These are phyloP conservation scores for Phyllosticta citribraziliensis DNA, from an alignment of 2,329 filamentous ascomycete species.

Conservation along the genomic window DNA sequence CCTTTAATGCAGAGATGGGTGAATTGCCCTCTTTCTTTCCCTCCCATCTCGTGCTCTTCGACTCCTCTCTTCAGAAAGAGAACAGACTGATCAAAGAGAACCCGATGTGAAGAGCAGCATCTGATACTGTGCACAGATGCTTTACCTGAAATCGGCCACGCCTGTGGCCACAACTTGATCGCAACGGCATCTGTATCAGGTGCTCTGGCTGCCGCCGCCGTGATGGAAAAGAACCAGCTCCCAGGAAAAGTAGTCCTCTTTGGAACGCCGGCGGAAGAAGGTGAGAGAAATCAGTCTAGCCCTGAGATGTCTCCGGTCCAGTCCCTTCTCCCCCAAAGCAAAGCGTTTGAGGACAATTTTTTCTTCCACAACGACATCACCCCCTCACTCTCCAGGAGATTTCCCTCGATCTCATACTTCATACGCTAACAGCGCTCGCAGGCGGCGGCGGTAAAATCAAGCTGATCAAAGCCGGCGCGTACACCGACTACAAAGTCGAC, in stretches of 20 bases:
- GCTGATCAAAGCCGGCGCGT: slow-evolving; percentile 35
- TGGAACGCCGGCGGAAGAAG: slow-evolving; percentile 38
- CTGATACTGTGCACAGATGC: slow-evolving; percentile 21
- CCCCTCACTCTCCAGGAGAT: too few species aligned
- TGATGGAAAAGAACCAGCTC: slow-evolving; percentile 20
- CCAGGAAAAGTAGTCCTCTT: slow-evolving; percentile 30
- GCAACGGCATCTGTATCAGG: slow-evolving; percentile 29
- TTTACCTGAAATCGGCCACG: slow-evolving; percentile 32
- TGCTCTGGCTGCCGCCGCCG: slow-evolving; percentile 28
- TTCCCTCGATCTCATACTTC: too few species aligned
- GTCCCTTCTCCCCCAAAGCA: not conserved
- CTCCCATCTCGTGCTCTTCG: too few species aligned
- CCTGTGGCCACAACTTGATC: slow-evolving; percentile 39
- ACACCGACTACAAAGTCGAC: slow-evolving; percentile 25
- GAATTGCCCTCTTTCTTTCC: not conserved
- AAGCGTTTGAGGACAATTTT: not conserved
- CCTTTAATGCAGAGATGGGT: slow-evolving; percentile 34
- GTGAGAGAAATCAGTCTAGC: not conserved
- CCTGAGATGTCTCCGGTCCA: not conserved
- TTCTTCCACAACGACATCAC: not conserved
- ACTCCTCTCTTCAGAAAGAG: too few species aligned
- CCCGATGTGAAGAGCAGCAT: not conserved
- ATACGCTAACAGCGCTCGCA: not conserved
- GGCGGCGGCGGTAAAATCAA: slow-evolving; percentile 38
- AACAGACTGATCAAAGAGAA: not conserved